phyloP scores from a whole-genome alignment of 2,329 filamentous ascomycete species.

The Chrysoporthe deuterocubensis region DNA sequence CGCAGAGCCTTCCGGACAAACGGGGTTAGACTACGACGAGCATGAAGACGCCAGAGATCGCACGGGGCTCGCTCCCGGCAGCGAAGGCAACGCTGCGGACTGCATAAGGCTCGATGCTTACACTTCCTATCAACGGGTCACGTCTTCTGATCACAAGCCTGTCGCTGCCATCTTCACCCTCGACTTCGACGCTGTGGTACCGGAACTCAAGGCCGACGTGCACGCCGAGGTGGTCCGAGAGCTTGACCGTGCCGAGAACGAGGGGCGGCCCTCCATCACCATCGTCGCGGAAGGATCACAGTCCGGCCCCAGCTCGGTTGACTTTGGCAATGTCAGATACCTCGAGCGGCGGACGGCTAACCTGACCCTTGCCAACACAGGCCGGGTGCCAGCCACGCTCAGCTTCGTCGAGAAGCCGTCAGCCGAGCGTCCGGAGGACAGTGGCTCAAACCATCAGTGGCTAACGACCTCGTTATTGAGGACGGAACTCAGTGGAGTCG shows the following conservation, averaged over 20 bases:
- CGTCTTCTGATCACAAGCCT: conserved; percentile 96
- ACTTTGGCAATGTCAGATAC: conserved; percentile 79
- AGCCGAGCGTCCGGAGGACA: conserved; percentile 46
- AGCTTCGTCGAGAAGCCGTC: conserved; percentile 76
- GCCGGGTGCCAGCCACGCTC: conserved; percentile 78
- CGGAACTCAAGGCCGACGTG: conserved; percentile 80
- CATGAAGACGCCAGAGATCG: conserved; percentile 53
- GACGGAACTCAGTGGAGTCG: conserved; percentile 43
- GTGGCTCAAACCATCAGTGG: conserved; percentile 57
- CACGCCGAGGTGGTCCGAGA: conserved; percentile 87
- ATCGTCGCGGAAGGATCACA: conserved; percentile 72
- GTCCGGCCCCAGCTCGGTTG: conserved; percentile 59
- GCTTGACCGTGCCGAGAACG: conserved; percentile 89
- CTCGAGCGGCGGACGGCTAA: conserved; percentile 66
- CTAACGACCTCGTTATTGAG: conserved; percentile 68
- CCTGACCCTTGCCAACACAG: conserved; percentile 90
- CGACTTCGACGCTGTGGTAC: conserved; percentile 84
- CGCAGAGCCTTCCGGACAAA: conserved; percentile 41
- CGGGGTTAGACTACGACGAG: conserved; percentile 64
- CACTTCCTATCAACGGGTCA: conserved; percentile 83
- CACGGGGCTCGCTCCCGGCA: conserved; percentile 53
- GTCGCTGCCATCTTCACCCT: conserved; percentile 81
- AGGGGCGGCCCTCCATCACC: conserved; percentile 80
- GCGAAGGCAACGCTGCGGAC: conserved; percentile 62
- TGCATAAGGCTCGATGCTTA: conserved; percentile 68